Evolutionary conservation across 1,284 basidiomycete genomes (phyloP).

Genomic region (Polyporus tsugae): DNA sequence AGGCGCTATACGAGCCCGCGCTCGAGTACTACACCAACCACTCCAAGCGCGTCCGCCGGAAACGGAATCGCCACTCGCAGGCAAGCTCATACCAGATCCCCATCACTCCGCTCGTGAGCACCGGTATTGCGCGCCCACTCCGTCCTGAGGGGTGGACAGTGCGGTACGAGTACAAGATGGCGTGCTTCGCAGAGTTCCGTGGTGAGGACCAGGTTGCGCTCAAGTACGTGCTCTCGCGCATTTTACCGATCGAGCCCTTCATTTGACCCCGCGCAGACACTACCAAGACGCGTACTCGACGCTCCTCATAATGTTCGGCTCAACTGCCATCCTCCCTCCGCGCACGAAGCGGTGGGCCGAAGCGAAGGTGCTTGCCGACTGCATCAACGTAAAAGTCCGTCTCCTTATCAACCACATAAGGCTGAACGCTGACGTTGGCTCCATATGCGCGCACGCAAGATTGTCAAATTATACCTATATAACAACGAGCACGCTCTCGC

Average conservation of each 20-base stretch:
- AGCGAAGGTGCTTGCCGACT: slow-evolving; percentile 95
- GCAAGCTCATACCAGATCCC: slow-evolving; percentile 55
- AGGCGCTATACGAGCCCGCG: slow-evolving; percentile 87
- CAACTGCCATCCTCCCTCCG: slow-evolving; percentile 85
- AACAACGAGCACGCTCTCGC: slow-evolving; percentile 83
- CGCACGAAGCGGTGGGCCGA: slow-evolving; percentile 98
- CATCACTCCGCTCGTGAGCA: slow-evolving; percentile 52
- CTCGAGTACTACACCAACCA: slow-evolving; percentile 94
- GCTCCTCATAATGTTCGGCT: slow-evolving; percentile 87
- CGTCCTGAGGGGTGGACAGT: slow-evolving; percentile 93
- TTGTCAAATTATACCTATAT: slow-evolving; percentile 90
- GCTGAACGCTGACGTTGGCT: neutral
- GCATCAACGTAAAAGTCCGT: slow-evolving; percentile 84
- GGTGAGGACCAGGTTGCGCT: slow-evolving; percentile 90
- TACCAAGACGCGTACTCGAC: slow-evolving; percentile 91
- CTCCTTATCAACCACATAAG: neutral
- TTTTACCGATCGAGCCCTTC: slow-evolving; percentile 20
- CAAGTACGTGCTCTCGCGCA: slow-evolving; percentile 60
- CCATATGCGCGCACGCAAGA: slow-evolving; percentile 51
- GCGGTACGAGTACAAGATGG: slow-evolving; percentile 97
- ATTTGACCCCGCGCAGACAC: slow-evolving; percentile 60
- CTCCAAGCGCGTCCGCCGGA: slow-evolving; percentile 89
- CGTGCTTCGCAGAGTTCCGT: slow-evolving; percentile 93
- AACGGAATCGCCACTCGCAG: slow-evolving; percentile 82
- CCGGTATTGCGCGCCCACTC: slow-evolving; percentile 63